Conservation (phyloP, 768 basidiomycete species). For the Dioszegia crocea region DNA sequence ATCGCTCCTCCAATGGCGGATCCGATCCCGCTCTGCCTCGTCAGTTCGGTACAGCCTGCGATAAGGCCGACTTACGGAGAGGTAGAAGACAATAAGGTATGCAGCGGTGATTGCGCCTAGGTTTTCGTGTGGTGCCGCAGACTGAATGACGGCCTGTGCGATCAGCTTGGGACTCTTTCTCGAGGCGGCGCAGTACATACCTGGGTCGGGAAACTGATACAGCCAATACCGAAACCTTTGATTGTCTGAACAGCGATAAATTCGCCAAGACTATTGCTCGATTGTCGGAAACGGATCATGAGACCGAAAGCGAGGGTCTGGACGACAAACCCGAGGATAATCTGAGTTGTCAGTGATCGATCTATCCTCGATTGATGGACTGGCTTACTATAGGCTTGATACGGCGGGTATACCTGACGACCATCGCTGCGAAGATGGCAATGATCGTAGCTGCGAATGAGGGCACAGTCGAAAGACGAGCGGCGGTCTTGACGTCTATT, state of each 20-base stretch:
- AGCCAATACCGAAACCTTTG: slow-evolving; percentile 31
- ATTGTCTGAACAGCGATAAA: slow-evolving; percentile 43
- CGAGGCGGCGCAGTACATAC: not conserved
- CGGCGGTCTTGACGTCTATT: slow-evolving; percentile 19
- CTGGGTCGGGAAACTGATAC: slow-evolving; percentile 42
- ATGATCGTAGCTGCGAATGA: slow-evolving; percentile 26
- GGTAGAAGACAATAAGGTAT: slow-evolving; percentile 41
- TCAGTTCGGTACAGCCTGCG: not conserved
- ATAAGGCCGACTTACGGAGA: slow-evolving; percentile 17
- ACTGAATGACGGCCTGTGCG: slow-evolving; percentile 23
- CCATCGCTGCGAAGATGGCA: slow-evolving; percentile 27
- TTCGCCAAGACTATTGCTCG: slow-evolving; percentile 30
- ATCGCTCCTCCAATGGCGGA: slow-evolving; percentile 44
- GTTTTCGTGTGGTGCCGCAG: slow-evolving; percentile 30
- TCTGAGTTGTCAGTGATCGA: not conserved
- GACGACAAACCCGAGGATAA: slow-evolving; percentile 40
- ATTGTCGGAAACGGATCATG: slow-evolving; percentile 42
- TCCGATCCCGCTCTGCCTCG: slow-evolving; percentile 31
- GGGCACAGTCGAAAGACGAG: slow-evolving; percentile 22
- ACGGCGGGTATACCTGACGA: slow-evolving; percentile 31
- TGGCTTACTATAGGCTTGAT: slow-evolving; percentile 41
- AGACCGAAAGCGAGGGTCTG: slow-evolving; percentile 41
- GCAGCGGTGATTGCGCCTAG: slow-evolving; percentile 38
- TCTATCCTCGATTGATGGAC: not conserved
- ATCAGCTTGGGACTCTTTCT: slow-evolving; percentile 4